phyloP scores from a whole-genome alignment of 306 rosid species.

The Rosa rugosa region DNA sequence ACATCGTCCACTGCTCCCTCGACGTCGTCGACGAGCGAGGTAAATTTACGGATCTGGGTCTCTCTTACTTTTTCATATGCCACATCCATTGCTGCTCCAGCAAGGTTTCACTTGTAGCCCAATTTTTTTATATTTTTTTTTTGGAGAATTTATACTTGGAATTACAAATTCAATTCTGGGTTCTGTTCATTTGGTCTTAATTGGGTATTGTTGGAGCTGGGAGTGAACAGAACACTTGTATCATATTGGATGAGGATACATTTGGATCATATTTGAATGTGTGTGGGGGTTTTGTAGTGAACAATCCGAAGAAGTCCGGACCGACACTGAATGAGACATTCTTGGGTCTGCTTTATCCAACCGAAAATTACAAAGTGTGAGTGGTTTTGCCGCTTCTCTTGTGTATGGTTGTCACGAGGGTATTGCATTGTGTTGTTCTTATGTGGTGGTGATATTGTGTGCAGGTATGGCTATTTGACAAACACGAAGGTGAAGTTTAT shows the following conservation, averaged over 20 bases:
- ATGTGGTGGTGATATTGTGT: slow-evolving; percentile 18
- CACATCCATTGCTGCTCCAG: not conserved
- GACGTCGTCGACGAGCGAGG: slow-evolving; percentile 98
- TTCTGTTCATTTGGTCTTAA: not conserved
- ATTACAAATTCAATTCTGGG: not conserved
- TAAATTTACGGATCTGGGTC: slow-evolving; percentile 21
- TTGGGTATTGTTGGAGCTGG: not conserved
- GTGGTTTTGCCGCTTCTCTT: slow-evolving; percentile 23
- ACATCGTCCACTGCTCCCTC: slow-evolving; percentile 92
- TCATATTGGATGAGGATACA: too few species aligned
- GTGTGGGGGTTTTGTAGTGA: slow-evolving; percentile 50
- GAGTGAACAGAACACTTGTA: not conserved
- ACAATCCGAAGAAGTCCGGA: slow-evolving; percentile 87
- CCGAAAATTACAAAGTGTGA: slow-evolving; percentile 95
- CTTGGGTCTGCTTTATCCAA: slow-evolving; percentile 90
- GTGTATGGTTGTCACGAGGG: not conserved
- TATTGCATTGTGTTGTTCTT: not conserved
- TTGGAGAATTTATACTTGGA: not conserved
- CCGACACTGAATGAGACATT: slow-evolving; percentile 86
- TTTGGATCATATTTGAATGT: too few species aligned
- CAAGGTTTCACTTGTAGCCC: not conserved
- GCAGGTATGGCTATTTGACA: slow-evolving; percentile 89
- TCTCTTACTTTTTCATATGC: not conserved
- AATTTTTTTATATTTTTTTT: not conserved
- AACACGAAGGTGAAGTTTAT: slow-evolving; percentile 96